Evolutionary conservation across 805 yeast genomes (phyloP).

Genomic region (Saturnispora zaruensis): DNA sequence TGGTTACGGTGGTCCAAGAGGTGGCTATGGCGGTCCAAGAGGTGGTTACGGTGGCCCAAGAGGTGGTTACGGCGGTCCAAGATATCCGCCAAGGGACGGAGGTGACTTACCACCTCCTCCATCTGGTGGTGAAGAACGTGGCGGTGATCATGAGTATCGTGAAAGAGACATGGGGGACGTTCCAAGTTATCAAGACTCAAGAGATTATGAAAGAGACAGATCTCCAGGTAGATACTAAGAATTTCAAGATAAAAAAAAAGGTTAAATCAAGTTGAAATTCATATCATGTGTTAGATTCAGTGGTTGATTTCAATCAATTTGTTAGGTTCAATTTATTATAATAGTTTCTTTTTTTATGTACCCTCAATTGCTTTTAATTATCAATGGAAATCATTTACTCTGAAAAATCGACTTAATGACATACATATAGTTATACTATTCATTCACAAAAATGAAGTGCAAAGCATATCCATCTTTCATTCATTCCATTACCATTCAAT

Average conservation of each 20-base stretch:
- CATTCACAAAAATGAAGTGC: not conserved
- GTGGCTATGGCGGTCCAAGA: constrained; percentile 24
- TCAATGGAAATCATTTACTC: constrained; percentile 1
- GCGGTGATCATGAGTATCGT: constrained; percentile 9
- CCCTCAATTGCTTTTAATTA: constrained; percentile 3
- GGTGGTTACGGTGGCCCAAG: constrained; percentile 27
- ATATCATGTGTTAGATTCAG: not conserved
- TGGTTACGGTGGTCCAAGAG: constrained; percentile 26
- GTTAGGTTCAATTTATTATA: constrained; percentile 1
- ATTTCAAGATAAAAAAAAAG: constrained; percentile 1
- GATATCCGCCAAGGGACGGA: constrained; percentile 25
- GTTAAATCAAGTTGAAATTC: not conserved
- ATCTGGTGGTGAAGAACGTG: constrained; percentile 26
- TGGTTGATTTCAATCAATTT: constrained; percentile 1
- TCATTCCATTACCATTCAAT: not conserved
- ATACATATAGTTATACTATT: not conserved
- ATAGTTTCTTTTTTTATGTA: constrained; percentile 4
- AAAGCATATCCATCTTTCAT: not conserved
- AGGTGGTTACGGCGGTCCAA: constrained; percentile 22
- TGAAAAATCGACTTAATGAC: not conserved
- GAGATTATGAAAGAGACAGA: constrained; percentile 59
- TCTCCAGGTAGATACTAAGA: constrained; percentile 63
- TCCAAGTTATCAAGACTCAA: constrained; percentile 26
- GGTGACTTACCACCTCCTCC: constrained; percentile 22
- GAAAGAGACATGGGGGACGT: constrained; percentile 7